These are phyloP conservation scores for Erodium maritimum DNA, from an alignment of 345 rosid genomes.

Conservation along the genomic window DNA sequence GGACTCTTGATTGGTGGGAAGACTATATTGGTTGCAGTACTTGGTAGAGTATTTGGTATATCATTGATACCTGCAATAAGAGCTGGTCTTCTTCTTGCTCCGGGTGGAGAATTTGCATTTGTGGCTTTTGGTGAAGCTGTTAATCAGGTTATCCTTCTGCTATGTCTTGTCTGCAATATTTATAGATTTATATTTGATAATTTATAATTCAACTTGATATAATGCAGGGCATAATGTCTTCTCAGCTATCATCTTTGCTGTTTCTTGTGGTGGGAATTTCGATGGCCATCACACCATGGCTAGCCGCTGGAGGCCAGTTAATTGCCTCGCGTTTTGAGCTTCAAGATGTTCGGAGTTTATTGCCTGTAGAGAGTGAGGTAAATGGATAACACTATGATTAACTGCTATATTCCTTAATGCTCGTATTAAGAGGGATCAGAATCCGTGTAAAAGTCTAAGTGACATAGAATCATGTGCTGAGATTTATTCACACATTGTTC, in stretches of 20 bases:
- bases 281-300: constrained; percentile 96
- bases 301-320: constrained; percentile 98
- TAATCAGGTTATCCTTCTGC: constrained; percentile 55
- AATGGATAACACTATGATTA: constrained; percentile 6
- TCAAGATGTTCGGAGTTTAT: constrained; percentile 87
- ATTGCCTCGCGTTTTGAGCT: constrained; percentile 92
- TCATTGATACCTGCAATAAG: constrained; percentile 80
- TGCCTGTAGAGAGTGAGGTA: constrained; percentile 98
- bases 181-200: too few species aligned
- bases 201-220: constrained; percentile 3
- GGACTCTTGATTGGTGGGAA: constrained; percentile 85
- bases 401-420: not conserved
- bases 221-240: constrained; percentile 88
- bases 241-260: constrained; percentile 78
- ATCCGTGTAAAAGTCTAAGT: too few species aligned
- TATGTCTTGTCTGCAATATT: not conserved
- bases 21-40: constrained; percentile 55
- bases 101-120: constrained; percentile 98
- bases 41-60: constrained; percentile 73
- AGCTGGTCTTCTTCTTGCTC: constrained; percentile 94
- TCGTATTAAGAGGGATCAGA: too few species aligned
- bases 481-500: too few species aligned
- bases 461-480: too few species aligned
- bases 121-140: constrained; percentile 99
- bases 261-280: constrained; percentile 96